These are phyloP conservation scores for Phyllosticta citriasiana DNA, from an alignment of 2,329 filamentous ascomycete genomes.

Conservation along the genomic window DNA sequence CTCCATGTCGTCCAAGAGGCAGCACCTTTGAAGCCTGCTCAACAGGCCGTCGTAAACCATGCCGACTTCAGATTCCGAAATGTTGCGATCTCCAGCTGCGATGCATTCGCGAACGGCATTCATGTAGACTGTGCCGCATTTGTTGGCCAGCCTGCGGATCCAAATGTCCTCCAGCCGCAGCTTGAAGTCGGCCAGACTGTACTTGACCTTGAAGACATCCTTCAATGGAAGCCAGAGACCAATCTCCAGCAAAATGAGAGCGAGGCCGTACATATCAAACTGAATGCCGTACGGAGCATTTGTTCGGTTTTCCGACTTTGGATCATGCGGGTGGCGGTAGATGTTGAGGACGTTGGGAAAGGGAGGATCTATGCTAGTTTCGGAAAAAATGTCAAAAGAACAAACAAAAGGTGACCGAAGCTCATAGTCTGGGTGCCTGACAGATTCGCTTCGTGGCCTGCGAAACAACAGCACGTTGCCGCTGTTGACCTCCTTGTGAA, in stretches of 20 bases:
- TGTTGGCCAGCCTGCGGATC: slow-evolving; percentile 53
- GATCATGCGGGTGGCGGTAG: slow-evolving; percentile 56
- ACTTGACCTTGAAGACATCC: slow-evolving; percentile 48
- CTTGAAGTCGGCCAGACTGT: slow-evolving; percentile 52
- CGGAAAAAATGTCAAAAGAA: slow-evolving; percentile 64
- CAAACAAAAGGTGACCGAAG: slow-evolving; percentile 60
- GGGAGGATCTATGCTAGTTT: slow-evolving; percentile 13
- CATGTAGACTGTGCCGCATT: slow-evolving; percentile 66
- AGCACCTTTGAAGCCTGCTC: slow-evolving; percentile 29
- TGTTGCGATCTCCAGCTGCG: slow-evolving; percentile 50
- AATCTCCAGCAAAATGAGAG: slow-evolving; percentile 62
- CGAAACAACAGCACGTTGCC: slow-evolving; percentile 58
- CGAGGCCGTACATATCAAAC: slow-evolving; percentile 62
- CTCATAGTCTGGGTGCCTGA: slow-evolving; percentile 30
- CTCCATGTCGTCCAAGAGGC: slow-evolving; percentile 22
- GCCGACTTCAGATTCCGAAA: slow-evolving; percentile 20
- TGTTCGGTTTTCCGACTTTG: slow-evolving; percentile 34
- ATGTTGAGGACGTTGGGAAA: slow-evolving; percentile 42
- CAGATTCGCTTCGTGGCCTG: slow-evolving; percentile 35
- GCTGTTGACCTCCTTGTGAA: slow-evolving; percentile 60
- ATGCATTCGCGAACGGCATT: slow-evolving; percentile 64
- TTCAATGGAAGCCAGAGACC: slow-evolving; percentile 64
- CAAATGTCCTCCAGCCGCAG: slow-evolving; percentile 53
- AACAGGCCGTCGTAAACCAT: slow-evolving; percentile 36
- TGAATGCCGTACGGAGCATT: slow-evolving; percentile 14